phyloP scores from a whole-genome alignment of 192 early-diverging fungal species.

The Allomyces javanicus region DNA sequence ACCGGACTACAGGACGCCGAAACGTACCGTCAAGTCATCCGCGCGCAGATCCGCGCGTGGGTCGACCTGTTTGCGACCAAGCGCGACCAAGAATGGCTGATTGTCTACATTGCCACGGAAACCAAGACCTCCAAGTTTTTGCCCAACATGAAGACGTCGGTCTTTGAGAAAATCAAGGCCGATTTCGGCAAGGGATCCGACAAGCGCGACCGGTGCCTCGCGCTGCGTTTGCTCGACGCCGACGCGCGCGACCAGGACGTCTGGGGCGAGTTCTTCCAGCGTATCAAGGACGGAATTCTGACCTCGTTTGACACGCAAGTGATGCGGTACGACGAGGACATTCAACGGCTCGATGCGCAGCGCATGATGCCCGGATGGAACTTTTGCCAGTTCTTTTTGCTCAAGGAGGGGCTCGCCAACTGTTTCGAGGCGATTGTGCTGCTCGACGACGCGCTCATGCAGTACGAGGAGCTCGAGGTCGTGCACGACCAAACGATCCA shows the following conservation, averaged over 20 bases:
- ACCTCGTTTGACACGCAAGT: slow-evolving; percentile 58
- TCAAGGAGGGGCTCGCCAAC: slow-evolving; percentile 76
- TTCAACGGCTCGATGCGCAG: slow-evolving; percentile 69
- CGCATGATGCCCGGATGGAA: slow-evolving; percentile 96
- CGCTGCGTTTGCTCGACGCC: slow-evolving; percentile 8
- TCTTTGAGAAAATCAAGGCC: slow-evolving; percentile 67
- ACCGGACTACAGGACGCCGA: slow-evolving; percentile 43
- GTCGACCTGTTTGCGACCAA: slow-evolving; percentile 45
- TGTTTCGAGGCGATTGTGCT: slow-evolving; percentile 76
- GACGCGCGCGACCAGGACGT: slow-evolving; percentile 35
- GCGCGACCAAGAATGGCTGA: slow-evolving; percentile 78
- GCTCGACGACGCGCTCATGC: slow-evolving; percentile 67
- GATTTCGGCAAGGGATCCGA: slow-evolving; percentile 43
- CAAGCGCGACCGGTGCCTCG: neutral
- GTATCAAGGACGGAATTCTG: slow-evolving; percentile 54
- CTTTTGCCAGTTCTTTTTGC: slow-evolving; percentile 89
- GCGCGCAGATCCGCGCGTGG: slow-evolving; percentile 58
- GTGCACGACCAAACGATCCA: slow-evolving; percentile 64
- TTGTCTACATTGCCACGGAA: slow-evolving; percentile 41
- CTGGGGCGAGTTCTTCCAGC: slow-evolving; percentile 50
- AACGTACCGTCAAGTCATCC: slow-evolving; percentile 39
- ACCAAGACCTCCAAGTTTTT: neutral
- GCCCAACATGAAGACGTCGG: slow-evolving; percentile 29
- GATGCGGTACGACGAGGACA: slow-evolving; percentile 62
- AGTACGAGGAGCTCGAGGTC: slow-evolving; percentile 95